phyloP scores from a whole-genome alignment of 495 filamentous ascomycete genomes.

The Parathielavia hyrcaniae region DNA sequence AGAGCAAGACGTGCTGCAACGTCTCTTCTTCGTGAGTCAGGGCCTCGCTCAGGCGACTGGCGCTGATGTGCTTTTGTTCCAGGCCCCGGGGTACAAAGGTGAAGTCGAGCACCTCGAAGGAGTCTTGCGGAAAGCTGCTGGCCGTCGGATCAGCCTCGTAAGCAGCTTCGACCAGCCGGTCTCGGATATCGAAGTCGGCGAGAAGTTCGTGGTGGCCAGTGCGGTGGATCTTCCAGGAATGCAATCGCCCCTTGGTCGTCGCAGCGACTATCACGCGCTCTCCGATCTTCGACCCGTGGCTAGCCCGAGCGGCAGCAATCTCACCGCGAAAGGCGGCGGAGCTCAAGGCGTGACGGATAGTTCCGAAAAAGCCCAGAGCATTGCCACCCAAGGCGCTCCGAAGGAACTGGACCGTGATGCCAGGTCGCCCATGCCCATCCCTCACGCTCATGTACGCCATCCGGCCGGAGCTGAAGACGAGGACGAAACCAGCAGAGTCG shows the following conservation, averaged over 20 bases:
- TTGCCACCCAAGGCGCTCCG: conserved; percentile 50
- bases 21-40: conserved; percentile 37
- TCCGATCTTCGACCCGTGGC: conserved; percentile 61
- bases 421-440: conserved; percentile 78
- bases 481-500: conserved; percentile 75
- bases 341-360: conserved; percentile 63
- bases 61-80: conserved; percentile 37
- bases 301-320: conserved; percentile 67
- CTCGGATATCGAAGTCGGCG: conserved; percentile 41
- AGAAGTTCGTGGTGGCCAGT: conserved; percentile 60
- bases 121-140: conserved; percentile 29
- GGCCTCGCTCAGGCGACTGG: conserved; percentile 39
- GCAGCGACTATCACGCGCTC: conserved; percentile 78
- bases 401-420: conserved; percentile 68
- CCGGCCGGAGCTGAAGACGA: conserved; percentile 75
- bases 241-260: conserved; percentile 64
- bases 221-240: conserved; percentile 82
- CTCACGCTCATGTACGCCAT: conserved; percentile 77
- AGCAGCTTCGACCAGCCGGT: conserved; percentile 31
- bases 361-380: conserved; percentile 62
- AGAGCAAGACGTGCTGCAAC: conserved; percentile 42
- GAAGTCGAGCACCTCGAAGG: conserved; percentile 47
- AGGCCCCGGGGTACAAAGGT: conserved; percentile 41
- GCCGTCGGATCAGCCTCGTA: conserved; percentile 28
- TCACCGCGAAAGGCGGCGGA: conserved; percentile 62